Conservation (phyloP, 257 asterid species). For the Nicotiana undulata region DNA sequence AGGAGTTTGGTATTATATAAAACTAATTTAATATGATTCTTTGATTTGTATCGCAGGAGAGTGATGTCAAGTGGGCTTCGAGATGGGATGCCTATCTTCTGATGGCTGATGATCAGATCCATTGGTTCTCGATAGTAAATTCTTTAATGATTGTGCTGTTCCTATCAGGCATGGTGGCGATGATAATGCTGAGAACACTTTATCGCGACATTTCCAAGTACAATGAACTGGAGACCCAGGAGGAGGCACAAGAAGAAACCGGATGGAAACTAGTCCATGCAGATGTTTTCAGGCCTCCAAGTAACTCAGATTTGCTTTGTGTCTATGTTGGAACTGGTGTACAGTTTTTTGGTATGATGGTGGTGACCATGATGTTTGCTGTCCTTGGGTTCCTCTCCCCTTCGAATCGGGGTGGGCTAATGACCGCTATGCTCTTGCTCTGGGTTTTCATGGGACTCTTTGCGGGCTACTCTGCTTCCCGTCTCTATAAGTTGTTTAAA, state of each 20-base stretch:
- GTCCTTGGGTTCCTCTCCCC: slow-evolving; percentile 79
- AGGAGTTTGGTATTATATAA: not conserved
- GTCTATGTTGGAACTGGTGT: slow-evolving; percentile 72
- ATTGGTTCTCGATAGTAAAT: slow-evolving; percentile 74
- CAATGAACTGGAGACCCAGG: slow-evolving; percentile 73
- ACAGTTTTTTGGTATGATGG: slow-evolving; percentile 52
- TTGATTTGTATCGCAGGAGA: slow-evolving; percentile 40
- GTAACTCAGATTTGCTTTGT: slow-evolving; percentile 53
- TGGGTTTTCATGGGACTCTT: slow-evolving; percentile 82
- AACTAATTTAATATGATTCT: not conserved
- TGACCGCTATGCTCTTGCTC: slow-evolving; percentile 72
- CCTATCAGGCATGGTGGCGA: slow-evolving; percentile 82
- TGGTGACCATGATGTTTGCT: slow-evolving; percentile 62
- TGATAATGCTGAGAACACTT: slow-evolving; percentile 70
- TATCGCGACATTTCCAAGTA: slow-evolving; percentile 72
- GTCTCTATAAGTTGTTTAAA: slow-evolving; percentile 67
- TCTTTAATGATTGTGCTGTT: slow-evolving; percentile 77
- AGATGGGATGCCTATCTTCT: slow-evolving; percentile 81
- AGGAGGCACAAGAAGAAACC: slow-evolving; percentile 78
- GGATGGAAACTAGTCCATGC: slow-evolving; percentile 76
- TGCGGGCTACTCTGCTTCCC: slow-evolving; percentile 57
- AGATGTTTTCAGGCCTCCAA: slow-evolving; percentile 68
- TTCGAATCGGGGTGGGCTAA: slow-evolving; percentile 71
- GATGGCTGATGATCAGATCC: slow-evolving; percentile 73
- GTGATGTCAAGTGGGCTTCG: slow-evolving; percentile 83